Evolutionary conservation across 148 eudicot species (phyloP), one percentile per base, ranked within the genome.

Genomic region (Rhododendron simsii): DNA sequence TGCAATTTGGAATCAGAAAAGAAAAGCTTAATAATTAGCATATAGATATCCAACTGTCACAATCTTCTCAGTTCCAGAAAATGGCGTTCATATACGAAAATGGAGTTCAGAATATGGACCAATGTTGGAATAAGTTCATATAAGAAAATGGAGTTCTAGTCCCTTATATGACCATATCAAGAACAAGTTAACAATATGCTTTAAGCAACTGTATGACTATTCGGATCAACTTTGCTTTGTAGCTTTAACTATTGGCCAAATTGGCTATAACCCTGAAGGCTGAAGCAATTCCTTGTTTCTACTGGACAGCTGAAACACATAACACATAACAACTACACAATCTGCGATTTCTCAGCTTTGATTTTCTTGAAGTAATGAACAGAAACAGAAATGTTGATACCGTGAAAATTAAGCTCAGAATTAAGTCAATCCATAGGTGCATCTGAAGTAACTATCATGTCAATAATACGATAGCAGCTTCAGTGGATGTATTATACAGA

Each of bases 1-100:
- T 96, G 92, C 91, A 93, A 35, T 71, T n/a, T 28, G 8, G 47
- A 71, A 71, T 4, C 7, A 30, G 33, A 71, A 65, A 16, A 79
- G 83, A 7, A 76, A 37, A 12, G 13, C 48, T 12, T 45, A 26
- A 20, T 2, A 2, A 37, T 78, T 61, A 84, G 33, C 51, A 7
- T 75, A 55, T 44, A 35, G 23, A 84, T 35, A 33, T 30, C 51
- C 41, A 57, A 5, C 21, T 21, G 47, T 57, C 48, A 20, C 35
- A 82, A 15, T 26, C 26, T 44, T 47, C 77, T n/a, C 15, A 65
- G 7, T 44, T 21, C 48, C 16, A 75, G 41, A 15, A 3, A 28
- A 78, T n/a, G 28, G 57, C 0, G 12, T 44, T 83, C 50, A 48
- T 5, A 41, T 41, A 14, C 53, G 33, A 15, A 3, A 28, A 78